These are phyloP conservation scores for Trametes gibbosa DNA, from an alignment of 768 basidiomycete genomes.

Conservation along the genomic window DNA sequence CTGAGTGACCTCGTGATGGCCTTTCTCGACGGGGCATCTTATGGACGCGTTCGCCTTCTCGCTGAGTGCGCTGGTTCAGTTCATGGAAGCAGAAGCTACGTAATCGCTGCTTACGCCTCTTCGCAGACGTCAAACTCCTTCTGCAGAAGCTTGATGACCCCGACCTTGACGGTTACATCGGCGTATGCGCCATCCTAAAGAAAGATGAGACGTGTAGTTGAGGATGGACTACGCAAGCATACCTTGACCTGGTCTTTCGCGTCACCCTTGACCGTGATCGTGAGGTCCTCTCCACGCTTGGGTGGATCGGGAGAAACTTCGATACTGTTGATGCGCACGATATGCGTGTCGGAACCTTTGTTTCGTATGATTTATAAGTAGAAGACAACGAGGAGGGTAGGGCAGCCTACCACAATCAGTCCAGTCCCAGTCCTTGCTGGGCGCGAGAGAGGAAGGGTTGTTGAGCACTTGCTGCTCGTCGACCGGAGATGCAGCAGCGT, in stretches of 20 bases:
- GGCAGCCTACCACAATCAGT: conserved; percentile 67
- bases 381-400: neutral
- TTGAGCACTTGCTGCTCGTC: conserved; percentile 32
- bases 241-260: conserved; percentile 68
- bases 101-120: conserved; percentile 72
- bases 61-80: conserved; percentile 37
- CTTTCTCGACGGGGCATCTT: conserved; percentile 80
- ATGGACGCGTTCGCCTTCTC: conserved; percentile 70
- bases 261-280: conserved; percentile 71
- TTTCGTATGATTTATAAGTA: neutral
- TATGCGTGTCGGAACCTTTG: conserved; percentile 44
- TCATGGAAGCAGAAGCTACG: neutral
- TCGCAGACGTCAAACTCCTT: conserved; percentile 89
- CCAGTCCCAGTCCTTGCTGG: conserved; percentile 40
- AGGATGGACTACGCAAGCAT: conserved; percentile 12
- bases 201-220: neutral
- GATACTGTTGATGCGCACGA: conserved; percentile 69
- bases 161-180: conserved; percentile 90
- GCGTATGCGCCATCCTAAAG: conserved; percentile 86
- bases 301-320: conserved; percentile 84
- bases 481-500: conserved; percentile 23
- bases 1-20: conserved; percentile 70
- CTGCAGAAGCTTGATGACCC: conserved; percentile 81
- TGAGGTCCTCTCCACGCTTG: conserved; percentile 79
- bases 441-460: conserved; percentile 1